These are phyloP conservation scores for Diaporthe longicolla DNA, from an alignment of 2,329 filamentous ascomycete genomes.

Conservation along the genomic window DNA sequence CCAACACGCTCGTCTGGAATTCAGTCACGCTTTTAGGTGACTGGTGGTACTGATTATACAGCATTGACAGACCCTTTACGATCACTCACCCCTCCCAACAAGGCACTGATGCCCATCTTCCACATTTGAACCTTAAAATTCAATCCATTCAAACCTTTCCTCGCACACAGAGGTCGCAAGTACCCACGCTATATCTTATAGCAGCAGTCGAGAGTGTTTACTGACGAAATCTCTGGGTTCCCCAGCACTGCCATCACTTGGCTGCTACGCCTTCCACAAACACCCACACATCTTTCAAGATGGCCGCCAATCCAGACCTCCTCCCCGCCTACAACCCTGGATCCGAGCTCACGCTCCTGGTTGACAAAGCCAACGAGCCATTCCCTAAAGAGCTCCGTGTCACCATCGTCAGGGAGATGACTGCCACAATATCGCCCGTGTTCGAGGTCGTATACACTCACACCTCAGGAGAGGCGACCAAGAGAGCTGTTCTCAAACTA, in stretches of 20 bases:
- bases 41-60: neutral
- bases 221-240: conserved; percentile 44
- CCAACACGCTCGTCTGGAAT: neutral
- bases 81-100: neutral
- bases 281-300: neutral
- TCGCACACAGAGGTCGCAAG: neutral
- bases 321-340: neutral
- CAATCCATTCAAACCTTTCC: neutral
- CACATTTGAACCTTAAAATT: neutral
- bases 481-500: neutral
- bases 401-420: neutral
- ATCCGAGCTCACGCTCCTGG: neutral
- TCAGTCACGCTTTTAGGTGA: neutral
- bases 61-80: neutral
- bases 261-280: conserved; percentile 14
- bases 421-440: neutral
- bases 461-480: neutral
- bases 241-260: conserved; percentile 47
- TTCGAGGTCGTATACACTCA: neutral
- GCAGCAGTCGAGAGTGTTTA: conserved; percentile 6
- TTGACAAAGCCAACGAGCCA: neutral
- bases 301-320: neutral
- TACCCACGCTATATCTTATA: neutral
- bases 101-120: neutral
- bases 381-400: neutral